Base-by-base conservation (phyloP, 768 basidiomycete genomes). In the Hemileccinum rubropunctum region DNA sequence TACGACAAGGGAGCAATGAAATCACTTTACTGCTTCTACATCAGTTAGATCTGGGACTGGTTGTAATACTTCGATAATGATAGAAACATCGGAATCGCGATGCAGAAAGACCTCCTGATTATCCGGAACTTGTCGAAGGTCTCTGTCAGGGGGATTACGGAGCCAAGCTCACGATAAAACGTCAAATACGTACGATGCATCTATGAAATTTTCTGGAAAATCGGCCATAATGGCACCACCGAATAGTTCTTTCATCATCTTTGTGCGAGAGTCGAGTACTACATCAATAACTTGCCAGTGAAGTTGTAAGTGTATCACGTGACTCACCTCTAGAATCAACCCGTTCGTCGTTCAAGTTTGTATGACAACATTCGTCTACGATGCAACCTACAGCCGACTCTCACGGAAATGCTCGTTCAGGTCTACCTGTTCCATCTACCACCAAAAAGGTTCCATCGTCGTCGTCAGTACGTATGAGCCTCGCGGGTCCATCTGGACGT, bases 71-170 rank as follows among this genome's bases (percentile, higher is more conserved):
- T 99, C 97, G 23, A 97, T 69, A 43, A 98, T 79, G 54, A 95
- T 77, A 61, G 87, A 92, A 57, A 83, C 73, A 42, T 76, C 76
- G 6, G 83, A 87, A 42, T 81, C 68, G 6, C 80, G 79, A 47
- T 84, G 85, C 48, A 97, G 65, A 69, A 92, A 88, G 36, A 97
- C 95, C 64, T 98, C 97, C 68, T 99, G 95, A 4, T 83, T 92
- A 64, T 98, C 88, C 13, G 97, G 95, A 12, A 99, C 76, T 70
- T 98, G 90, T 47, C 95, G 91, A 6, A 84, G 51, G 43, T 76
- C 71, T 51, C 85, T 86, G 61, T 46, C 30, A 34, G 34, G 8
- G 18, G 18, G 18, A 35, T 55, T 33, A 45, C 4, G 18, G 33
- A 15, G 36, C 18, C 41, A 34, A 26, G 21, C 4, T 18, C 20